Evolutionary conservation across 805 yeast species (phyloP), one percentile per base, ranked within the genome.

Genomic region (Clavispora santaluciae): DNA sequence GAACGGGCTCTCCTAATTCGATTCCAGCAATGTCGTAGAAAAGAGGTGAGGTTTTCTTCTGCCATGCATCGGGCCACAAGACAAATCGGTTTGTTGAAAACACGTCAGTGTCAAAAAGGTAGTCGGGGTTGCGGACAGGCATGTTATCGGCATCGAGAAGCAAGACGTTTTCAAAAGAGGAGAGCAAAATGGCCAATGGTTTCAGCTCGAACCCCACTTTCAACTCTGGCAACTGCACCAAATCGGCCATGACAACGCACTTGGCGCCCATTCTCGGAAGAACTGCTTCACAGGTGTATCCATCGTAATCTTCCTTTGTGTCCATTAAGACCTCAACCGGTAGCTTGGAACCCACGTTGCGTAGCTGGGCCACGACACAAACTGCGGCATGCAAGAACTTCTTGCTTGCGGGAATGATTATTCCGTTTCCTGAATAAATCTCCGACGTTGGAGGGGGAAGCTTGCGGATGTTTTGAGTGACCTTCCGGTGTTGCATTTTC

Each of bases 221-320:
- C 51, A 78, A 60, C 8, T 7, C 6, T 4, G 22, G 17, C 9
- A 12, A 6, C 3, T 3, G 12, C 23, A 23, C 16, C 13, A 63
- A 59, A 3, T 61, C 60, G 12, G 66, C 62, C 43, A 73, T 55
- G 12, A 81, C 73, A 12, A 84, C 75, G 69, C 96, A 87, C 48
- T 70, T 72, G 4, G 83, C 91, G 44, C 79, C 75, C 42, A 81
- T 60, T 16, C 57, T 51, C 0, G 91, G 89, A 50, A 86, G 67
- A 2, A 83, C 67, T 7, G 64, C 63, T 17, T 76, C 78, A 62
- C 96, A 88, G 17, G 57, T 53, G 22, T 71, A 72, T 9, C 41
- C 39, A 33, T 64, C 62, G 46, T 70, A 72, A 30, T 72, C 75
- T 0, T 51, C 55, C 6, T 53, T 55, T 4, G 57, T 44, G 10